Conservation (phyloP, 495 filamentous ascomycete species). For the Lasiosphaeria miniovina region DNA sequence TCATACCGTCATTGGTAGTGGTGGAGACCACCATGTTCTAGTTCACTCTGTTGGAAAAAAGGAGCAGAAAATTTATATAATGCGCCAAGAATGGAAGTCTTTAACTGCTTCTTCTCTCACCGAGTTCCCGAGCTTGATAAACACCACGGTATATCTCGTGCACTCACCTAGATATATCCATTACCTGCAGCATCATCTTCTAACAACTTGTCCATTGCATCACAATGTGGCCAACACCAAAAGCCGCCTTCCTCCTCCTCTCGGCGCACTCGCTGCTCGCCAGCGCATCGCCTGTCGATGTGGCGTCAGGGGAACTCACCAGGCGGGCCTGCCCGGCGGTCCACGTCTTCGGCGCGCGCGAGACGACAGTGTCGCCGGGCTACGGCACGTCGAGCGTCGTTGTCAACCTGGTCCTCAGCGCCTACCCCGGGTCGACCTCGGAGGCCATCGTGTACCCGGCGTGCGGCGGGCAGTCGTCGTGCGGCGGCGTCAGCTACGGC, state of each 20-base stretch:
- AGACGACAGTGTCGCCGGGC: slow-evolving; percentile 56
- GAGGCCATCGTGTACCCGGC: slow-evolving; percentile 51
- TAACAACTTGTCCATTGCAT: slow-evolving; percentile 1
- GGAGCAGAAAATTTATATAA: too few species aligned
- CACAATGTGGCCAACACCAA: slow-evolving; percentile 34
- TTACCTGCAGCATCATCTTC: not conserved
- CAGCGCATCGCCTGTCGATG: slow-evolving; percentile 28
- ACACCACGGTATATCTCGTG: too few species aligned
- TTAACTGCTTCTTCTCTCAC: too few species aligned
- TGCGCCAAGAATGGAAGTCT: too few species aligned
- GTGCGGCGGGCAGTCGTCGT: slow-evolving; percentile 49
- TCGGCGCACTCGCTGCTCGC: slow-evolving; percentile 29
- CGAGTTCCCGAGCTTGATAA: too few species aligned
- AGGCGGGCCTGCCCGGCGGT: slow-evolving; percentile 47
- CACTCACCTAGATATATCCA: not conserved
- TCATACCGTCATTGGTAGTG: not conserved
- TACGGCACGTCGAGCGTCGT: slow-evolving; percentile 54
- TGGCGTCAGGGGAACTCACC: slow-evolving; percentile 13
- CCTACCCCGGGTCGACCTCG: slow-evolving; percentile 53
- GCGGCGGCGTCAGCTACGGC: slow-evolving; percentile 52
- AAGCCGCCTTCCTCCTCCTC: slow-evolving; percentile 28
- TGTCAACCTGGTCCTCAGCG: slow-evolving; percentile 50
- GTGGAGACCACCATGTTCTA: not conserved
- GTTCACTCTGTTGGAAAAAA: not conserved
- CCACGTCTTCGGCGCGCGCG: slow-evolving; percentile 63